phyloP scores from a whole-genome alignment of 805 yeast species.

The Candida xiaguanensis region DNA sequence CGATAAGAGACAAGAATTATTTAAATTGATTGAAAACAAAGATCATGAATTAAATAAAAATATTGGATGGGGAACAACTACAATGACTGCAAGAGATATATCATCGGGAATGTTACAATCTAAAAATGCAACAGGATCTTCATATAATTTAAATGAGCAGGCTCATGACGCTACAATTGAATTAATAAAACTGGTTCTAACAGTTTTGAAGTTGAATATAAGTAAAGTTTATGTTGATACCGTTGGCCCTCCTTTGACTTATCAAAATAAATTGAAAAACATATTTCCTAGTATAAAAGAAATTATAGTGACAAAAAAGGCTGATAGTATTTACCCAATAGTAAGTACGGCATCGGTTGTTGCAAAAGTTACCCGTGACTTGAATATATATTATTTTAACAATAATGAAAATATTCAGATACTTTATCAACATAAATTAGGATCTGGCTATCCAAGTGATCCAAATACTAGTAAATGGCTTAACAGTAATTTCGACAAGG shows the following conservation, averaged over 20 bases:
- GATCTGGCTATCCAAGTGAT: constrained; percentile 95
- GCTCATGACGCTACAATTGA: constrained; percentile 93
- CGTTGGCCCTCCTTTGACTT: constrained; percentile 89
- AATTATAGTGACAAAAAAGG: constrained; percentile 88
- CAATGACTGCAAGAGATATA: constrained; percentile 84
- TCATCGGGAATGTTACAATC: constrained; percentile 77
- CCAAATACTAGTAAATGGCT: constrained; percentile 84
- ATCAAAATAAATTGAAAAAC: constrained; percentile 68
- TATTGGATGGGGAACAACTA: constrained; percentile 85
- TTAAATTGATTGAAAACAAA: constrained; percentile 52
- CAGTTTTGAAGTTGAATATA: constrained; percentile 36
- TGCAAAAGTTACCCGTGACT: constrained; percentile 94
- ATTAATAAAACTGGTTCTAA: constrained; percentile 63
- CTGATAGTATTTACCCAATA: constrained; percentile 87
- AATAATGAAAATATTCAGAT: constrained; percentile 21
- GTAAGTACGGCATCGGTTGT: constrained; percentile 94
- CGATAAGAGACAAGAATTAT: constrained; percentile 57
- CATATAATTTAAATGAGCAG: constrained; percentile 84
- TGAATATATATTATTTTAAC: constrained; percentile 36
- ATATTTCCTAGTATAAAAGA: constrained; percentile 61
- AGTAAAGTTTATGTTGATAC: constrained; percentile 86
- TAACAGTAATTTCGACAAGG: constrained; percentile 52
- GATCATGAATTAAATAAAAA: constrained; percentile 45
- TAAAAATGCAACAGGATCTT: constrained; percentile 36
- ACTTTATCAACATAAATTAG: constrained; percentile 44